phyloP scores from a whole-genome alignment of 148 eudicot genomes.

The Fagopyrum esculentum region DNA sequence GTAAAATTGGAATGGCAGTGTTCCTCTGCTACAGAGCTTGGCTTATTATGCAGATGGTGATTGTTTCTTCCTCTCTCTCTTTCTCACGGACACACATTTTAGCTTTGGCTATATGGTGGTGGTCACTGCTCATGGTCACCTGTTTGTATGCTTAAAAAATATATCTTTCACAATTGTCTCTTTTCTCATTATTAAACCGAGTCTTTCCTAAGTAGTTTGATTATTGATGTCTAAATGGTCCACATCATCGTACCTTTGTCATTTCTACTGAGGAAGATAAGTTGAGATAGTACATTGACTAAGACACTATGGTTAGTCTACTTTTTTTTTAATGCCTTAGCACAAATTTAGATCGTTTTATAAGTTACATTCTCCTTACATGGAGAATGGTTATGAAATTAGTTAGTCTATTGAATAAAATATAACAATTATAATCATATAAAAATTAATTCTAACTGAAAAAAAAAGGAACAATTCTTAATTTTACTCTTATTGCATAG shows the following conservation, averaged over 20 bases:
- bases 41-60: constrained; percentile 9
- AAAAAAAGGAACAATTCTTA: too few species aligned
- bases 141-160: background rate
- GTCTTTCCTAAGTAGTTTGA: constrained; percentile 7
- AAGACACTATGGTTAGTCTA: too few species aligned
- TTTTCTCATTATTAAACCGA: background rate
- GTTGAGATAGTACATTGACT: background rate
- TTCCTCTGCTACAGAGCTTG: background rate
- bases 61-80: background rate
- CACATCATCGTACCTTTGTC: constrained; percentile 3
- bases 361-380: too few species aligned
- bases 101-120: background rate
- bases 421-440: too few species aligned
- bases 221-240: background rate
- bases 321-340: too few species aligned
- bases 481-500: too few species aligned
- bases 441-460: too few species aligned
- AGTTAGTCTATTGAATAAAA: too few species aligned
- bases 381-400: too few species aligned
- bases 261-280: background rate
- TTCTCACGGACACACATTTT: constrained; percentile 1
- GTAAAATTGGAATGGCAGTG: background rate
- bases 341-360: too few species aligned
- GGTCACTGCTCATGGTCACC: constrained; percentile 2
- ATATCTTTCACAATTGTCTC: background rate